phyloP scores from a whole-genome alignment of 129 eudicot genomes.

The Flaveria bidentis region DNA sequence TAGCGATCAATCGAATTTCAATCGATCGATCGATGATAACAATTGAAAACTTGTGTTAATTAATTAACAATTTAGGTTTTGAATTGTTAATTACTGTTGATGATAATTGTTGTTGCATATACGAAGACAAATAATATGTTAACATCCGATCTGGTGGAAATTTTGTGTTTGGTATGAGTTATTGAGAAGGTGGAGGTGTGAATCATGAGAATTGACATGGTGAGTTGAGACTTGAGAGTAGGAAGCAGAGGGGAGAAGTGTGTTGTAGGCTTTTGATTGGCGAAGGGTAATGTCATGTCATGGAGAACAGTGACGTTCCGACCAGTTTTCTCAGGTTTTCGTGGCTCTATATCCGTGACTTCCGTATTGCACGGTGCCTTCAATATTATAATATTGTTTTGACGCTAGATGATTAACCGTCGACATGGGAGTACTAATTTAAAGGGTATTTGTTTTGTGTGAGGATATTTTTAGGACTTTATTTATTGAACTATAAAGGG shows the following conservation, averaged over 20 bases:
- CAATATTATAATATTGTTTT: background rate
- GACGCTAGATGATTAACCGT: background rate
- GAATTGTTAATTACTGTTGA: background rate
- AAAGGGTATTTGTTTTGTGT: background rate
- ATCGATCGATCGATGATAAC: background rate
- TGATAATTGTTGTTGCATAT: constrained; percentile 8
- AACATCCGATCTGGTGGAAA: constrained; percentile 7
- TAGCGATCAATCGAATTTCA: background rate
- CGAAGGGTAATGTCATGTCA: constrained; percentile 33
- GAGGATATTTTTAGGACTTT: background rate
- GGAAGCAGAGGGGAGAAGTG: background rate
- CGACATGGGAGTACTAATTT: background rate
- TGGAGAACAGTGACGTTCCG: constrained; percentile 21
- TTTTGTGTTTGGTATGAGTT: background rate
- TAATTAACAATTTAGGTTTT: background rate
- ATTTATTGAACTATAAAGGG: background rate
- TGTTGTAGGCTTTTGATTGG: constrained; percentile 16
- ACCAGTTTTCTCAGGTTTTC: constrained; percentile 26
- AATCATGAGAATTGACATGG: too few species aligned
- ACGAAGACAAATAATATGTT: background rate
- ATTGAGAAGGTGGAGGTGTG: background rate
- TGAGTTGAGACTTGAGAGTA: constrained; percentile 31
- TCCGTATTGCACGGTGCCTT: constrained; percentile 39
- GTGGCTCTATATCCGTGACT: constrained; percentile 26
- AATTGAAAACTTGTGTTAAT: background rate